These are phyloP conservation scores for Shiraia bambusicola DNA, from an alignment of 2,329 filamentous ascomycete species.

Conservation along the genomic window DNA sequence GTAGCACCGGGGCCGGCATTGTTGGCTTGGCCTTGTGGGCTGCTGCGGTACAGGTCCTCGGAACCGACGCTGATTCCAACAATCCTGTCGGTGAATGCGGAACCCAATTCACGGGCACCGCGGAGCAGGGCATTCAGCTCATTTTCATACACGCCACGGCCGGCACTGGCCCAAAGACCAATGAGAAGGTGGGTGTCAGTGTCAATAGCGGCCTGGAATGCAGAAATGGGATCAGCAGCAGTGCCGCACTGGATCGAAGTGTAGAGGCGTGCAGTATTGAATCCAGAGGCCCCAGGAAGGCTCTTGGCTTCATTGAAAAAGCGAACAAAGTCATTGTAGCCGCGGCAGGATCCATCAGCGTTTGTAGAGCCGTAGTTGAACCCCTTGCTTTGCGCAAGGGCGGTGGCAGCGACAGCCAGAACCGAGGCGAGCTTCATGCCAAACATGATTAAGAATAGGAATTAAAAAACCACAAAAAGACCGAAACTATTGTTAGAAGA, in stretches of 20 bases:
- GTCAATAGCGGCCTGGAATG: conserved; percentile 70
- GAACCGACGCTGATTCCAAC: conserved; percentile 81
- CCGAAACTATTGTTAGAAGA: background rate
- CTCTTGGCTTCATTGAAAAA: conserved; percentile 67
- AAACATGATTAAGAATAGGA: conserved; percentile 11
- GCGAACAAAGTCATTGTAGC: conserved; percentile 65
- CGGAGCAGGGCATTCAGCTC: conserved; percentile 71
- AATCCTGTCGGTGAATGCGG: conserved; percentile 63
- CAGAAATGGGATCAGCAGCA: conserved; percentile 46
- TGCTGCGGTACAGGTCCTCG: conserved; percentile 67
- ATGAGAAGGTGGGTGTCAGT: conserved; percentile 77
- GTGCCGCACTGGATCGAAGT: conserved; percentile 71
- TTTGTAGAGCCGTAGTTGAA: conserved; percentile 72
- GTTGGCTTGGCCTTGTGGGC: conserved; percentile 63
- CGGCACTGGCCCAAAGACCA: conserved; percentile 78
- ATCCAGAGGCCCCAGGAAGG: conserved; percentile 65
- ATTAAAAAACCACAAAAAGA: conserved; percentile 3
- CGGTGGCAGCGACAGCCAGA: conserved; percentile 22
- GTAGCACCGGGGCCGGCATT: conserved; percentile 62
- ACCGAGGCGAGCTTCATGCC: conserved; percentile 14
- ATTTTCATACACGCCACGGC: conserved; percentile 63
- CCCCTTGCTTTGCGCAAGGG: conserved; percentile 48
- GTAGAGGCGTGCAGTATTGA: conserved; percentile 69
- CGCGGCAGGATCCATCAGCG: conserved; percentile 60
- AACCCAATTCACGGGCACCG: conserved; percentile 69